These are phyloP conservation scores for Boehmeria nivea DNA, from an alignment of 306 rosid genomes.

Conservation along the genomic window DNA sequence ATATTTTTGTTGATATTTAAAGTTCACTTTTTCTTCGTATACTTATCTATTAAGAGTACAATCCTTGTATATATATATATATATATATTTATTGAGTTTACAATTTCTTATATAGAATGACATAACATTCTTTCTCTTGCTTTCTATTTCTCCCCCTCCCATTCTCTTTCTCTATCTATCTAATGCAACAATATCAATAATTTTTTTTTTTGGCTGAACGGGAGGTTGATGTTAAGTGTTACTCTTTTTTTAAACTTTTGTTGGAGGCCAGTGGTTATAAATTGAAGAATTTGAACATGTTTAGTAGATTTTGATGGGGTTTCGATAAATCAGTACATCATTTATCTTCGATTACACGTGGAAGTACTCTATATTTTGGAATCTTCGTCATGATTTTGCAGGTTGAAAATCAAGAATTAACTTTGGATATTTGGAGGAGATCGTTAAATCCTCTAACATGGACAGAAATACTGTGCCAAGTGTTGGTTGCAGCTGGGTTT, in stretches of 20 bases:
- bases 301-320: too few species aligned
- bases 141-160: too few species aligned
- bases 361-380: conserved; percentile 10
- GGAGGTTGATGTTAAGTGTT: not conserved
- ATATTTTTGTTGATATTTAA: not conserved
- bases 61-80: too few species aligned
- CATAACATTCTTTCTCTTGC: too few species aligned
- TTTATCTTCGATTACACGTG: too few species aligned
- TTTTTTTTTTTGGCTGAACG: not conserved
- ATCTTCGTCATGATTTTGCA: conserved; percentile 34
- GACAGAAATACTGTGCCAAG: conserved; percentile 88
- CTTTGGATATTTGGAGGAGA: conserved; percentile 67
- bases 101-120: too few species aligned
- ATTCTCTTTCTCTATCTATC: too few species aligned
- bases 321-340: too few species aligned
- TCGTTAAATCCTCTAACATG: conserved; percentile 82
- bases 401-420: conserved; percentile 65
- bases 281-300: not conserved
- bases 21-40: not conserved
- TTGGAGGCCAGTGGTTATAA: not conserved
- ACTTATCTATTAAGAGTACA: not conserved
- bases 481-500: conserved; percentile 89
- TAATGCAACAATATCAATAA: not conserved
- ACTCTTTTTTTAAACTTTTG: not conserved
- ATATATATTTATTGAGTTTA: too few species aligned